Evolutionary conservation across 306 rosid species (phyloP), one percentile per base, ranked within the genome.

Genomic region (Dalbergia oliveri): DNA sequence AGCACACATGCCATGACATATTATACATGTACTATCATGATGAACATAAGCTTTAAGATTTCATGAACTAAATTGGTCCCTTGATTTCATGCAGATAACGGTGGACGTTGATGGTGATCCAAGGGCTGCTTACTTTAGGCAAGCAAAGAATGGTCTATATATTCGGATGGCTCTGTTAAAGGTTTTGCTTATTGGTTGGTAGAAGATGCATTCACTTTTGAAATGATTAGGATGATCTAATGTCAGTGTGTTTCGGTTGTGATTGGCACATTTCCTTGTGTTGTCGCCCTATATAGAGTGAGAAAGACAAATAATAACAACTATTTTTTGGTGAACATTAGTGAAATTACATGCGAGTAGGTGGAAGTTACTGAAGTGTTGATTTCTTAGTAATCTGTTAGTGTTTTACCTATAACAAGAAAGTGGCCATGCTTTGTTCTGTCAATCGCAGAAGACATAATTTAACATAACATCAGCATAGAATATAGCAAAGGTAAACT

Each of bases 111-210:
- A 94, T 83, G 69, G 9, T 77, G 97, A 94, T 84, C 88, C 95
- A 8, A 88, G 93, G 72, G 97, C 97, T 68, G 97, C 95, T 73
- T 91, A 88, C 87, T 94, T 94, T 77, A 87, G 95, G 75, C 98
- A 92, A 44, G 97, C 95, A 49, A 92, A 94, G 86, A 94, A 94
- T 33, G 97, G 98, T 69, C 83, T 88, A 34, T 88, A 87, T 76
- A 92, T 90, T 68, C 78, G 97, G 69, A 92, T 94, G 98, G 94
- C 97, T 10, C 89, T 92, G 44, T 75, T 92, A 73, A 92, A 94
- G 83, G 94, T 94, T 76, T 73, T 94, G 56, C 93, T 92, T 57
- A 77, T 91, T 50, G 94, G 98, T 31, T 91, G 94, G 97, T 91
- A 83, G 86, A 50, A 58, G 39, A 57, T 66, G 47, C 83, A 67